Conservation (phyloP, 164 flowering plant species). For the Hamamelis virginiana region DNA sequence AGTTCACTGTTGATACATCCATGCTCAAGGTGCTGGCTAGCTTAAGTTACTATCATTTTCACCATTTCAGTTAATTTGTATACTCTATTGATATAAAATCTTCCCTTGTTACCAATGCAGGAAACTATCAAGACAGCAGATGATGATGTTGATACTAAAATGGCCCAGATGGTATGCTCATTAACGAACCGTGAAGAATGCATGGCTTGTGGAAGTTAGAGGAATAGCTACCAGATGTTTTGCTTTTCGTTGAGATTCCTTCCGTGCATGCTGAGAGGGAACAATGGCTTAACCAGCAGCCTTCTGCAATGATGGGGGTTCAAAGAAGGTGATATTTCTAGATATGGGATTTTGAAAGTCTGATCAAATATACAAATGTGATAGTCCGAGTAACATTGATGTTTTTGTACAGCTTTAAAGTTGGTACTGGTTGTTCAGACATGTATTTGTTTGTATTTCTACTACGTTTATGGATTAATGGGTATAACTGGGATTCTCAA, state of each 20-base stretch:
- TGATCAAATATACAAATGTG: background rate
- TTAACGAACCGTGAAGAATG: constrained; percentile 84
- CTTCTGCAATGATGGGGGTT: background rate
- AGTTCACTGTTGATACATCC: constrained; percentile 89
- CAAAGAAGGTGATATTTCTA: background rate
- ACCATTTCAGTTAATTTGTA: background rate
- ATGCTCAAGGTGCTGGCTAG: constrained; percentile 43
- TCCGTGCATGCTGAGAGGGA: background rate
- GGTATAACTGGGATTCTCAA: background rate
- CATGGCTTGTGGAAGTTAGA: constrained; percentile 89
- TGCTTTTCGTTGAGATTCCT: background rate
- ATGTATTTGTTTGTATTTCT: background rate
- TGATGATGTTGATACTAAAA: constrained; percentile 54
- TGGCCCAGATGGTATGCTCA: constrained; percentile 91
- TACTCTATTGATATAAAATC: constrained; percentile 1
- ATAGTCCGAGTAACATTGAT: background rate
- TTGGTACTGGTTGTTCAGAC: background rate
- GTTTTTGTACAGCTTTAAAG: background rate
- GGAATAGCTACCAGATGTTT: background rate
- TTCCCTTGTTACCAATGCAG: constrained; percentile 26
- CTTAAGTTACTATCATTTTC: background rate
- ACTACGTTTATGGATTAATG: background rate
- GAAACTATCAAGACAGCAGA: constrained; percentile 31
- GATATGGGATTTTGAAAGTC: background rate
- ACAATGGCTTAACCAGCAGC: background rate